A percentile compares a stretch with the other conserved stretches of the same genome.
These are phyloP conservation scores for Adiantum capillusveneris DNA, from an alignment of 75 land plant species.

Conservation along the genomic window DNA sequence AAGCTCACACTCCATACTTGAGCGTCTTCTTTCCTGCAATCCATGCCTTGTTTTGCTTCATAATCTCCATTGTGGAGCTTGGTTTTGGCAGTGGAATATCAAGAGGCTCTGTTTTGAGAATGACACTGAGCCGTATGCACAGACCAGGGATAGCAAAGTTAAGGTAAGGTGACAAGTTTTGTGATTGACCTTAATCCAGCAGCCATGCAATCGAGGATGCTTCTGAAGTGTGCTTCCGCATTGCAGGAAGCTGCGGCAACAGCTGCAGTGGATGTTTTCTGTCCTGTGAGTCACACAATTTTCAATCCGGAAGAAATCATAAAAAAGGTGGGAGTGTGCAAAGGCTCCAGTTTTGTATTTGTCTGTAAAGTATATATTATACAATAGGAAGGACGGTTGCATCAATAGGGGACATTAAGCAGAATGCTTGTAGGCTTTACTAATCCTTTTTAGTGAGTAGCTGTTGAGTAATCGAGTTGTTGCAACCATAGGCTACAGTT, in stretches of 20 bases:
- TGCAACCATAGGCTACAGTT: too few relatives aligned
- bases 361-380: too few relatives aligned
- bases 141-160: slow-evolving; percentile 42
- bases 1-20: too few relatives aligned
- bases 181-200: background rate
- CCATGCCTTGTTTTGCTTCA: too few relatives aligned
- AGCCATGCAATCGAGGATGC: background rate
- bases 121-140: slow-evolving; percentile 83
- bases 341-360: too few relatives aligned
- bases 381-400: too few relatives aligned
- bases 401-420: too few relatives aligned
- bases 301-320: slow-evolving; percentile 73
- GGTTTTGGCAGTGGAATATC: slow-evolving; percentile 59
- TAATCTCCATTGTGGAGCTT: too few relatives aligned
- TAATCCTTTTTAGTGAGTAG: too few relatives aligned
- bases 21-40: too few relatives aligned
- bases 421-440: too few relatives aligned
- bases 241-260: slow-evolving; percentile 52
- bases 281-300: slow-evolving; percentile 84
- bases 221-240: background rate
- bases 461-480: too few relatives aligned
- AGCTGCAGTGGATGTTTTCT: slow-evolving; percentile 60
- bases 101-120: slow-evolving; percentile 75
- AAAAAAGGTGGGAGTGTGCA: slow-evolving; percentile 40
- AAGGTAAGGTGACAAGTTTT: slow-evolving; percentile 48